Conservation (phyloP, 2,329 filamentous ascomycete species). For the Nothophaeocryptopus gaeumannii region DNA sequence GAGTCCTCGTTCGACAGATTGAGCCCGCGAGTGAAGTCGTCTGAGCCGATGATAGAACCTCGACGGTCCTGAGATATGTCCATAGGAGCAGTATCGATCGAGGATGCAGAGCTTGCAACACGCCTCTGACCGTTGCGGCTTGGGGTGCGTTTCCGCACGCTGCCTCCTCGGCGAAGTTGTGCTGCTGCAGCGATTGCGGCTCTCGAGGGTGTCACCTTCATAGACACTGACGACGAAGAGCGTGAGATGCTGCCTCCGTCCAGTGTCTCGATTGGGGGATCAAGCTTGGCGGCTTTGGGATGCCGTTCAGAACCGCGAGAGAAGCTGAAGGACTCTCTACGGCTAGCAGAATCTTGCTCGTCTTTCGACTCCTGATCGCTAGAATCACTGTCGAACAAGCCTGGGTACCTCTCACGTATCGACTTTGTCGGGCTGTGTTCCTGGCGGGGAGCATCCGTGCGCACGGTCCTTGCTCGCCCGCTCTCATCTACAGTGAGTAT, state of each 20-base stretch:
- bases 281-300: slow-evolving; percentile 33
- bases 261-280: slow-evolving; percentile 35
- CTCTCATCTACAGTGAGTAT: slow-evolving; percentile 47
- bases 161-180: slow-evolving; percentile 34
- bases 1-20: slow-evolving; percentile 29
- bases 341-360: slow-evolving; percentile 28
- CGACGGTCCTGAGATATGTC: slow-evolving; percentile 22
- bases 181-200: slow-evolving; percentile 36
- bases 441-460: slow-evolving; percentile 14
- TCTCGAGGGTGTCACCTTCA: slow-evolving; percentile 34
- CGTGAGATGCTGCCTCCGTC: slow-evolving; percentile 35
- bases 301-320: slow-evolving; percentile 28
- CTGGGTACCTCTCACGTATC: slow-evolving; percentile 43
- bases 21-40: slow-evolving; percentile 17
- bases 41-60: slow-evolving; percentile 16
- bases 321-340: slow-evolving; percentile 33
- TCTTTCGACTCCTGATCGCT: slow-evolving; percentile 31
- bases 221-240: slow-evolving; percentile 32
- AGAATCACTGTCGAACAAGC: slow-evolving; percentile 42
- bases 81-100: slow-evolving; percentile 33
- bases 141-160: slow-evolving; percentile 27
- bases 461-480: slow-evolving; percentile 44
- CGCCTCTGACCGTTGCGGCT: slow-evolving; percentile 21
- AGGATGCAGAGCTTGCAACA: slow-evolving; percentile 14
- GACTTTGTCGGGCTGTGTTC: slow-evolving; percentile 38